Evolutionary conservation across 1,284 basidiomycete genomes (phyloP).

Genomic region (Agaricales sp.): DNA sequence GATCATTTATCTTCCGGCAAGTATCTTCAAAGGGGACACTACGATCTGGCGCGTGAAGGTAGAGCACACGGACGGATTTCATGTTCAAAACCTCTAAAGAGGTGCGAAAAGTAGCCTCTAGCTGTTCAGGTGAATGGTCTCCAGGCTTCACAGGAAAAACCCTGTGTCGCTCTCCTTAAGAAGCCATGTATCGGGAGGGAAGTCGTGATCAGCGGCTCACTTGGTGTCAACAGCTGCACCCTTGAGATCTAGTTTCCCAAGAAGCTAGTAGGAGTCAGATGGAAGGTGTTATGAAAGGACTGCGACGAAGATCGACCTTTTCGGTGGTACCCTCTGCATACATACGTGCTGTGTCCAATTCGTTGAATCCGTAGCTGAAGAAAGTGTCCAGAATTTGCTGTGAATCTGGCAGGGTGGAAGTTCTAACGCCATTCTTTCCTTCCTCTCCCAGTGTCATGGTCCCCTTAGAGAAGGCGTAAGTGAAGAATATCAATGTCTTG

Average conservation of each 20-base stretch:
- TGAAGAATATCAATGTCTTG: neutral
- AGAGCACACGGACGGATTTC: conserved; percentile 31
- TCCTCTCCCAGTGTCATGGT: conserved; percentile 39
- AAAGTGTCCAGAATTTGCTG: conserved; percentile 38
- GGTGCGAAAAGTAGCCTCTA: conserved; percentile 26
- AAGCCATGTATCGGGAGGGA: neutral
- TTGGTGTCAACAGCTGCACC: conserved; percentile 39
- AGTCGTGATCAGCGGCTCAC: conserved; percentile 16
- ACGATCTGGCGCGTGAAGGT: conserved; percentile 39
- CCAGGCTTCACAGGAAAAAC: conserved; percentile 31
- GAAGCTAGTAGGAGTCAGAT: conserved; percentile 17
- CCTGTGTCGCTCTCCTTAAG: conserved; percentile 14
- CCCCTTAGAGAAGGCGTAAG: conserved; percentile 19
- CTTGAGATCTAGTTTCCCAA: conserved; percentile 32
- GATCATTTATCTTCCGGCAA: conserved; percentile 28
- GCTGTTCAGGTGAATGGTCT: conserved; percentile 25
- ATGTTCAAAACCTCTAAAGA: conserved; percentile 27
- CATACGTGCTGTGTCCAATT: conserved; percentile 38
- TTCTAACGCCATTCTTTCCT: conserved; percentile 32
- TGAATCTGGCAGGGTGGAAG: conserved; percentile 23
- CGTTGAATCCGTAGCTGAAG: conserved; percentile 29
- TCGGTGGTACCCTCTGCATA: conserved; percentile 45
- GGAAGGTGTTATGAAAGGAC: neutral
- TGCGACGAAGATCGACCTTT: conserved; percentile 19
- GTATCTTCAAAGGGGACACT: conserved; percentile 36